Conservation (phyloP, 371 early-diverging fungal genomes). For the Apophysomyces sp. region DNA sequence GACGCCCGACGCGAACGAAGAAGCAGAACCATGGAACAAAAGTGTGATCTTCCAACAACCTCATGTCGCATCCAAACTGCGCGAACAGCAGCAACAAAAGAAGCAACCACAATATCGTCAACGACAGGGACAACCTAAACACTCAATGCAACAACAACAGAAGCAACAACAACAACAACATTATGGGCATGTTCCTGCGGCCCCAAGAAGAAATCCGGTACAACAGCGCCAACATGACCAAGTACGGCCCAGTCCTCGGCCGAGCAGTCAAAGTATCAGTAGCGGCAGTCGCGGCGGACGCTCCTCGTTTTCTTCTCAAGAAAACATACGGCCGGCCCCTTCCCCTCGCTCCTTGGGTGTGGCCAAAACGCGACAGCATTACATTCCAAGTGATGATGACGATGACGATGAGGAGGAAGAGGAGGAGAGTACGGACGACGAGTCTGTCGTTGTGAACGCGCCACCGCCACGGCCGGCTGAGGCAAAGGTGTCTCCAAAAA, state of each 20-base stretch:
- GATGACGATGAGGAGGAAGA: background rate
- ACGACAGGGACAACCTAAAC: background rate
- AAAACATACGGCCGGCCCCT: background rate
- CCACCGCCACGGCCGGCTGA: background rate
- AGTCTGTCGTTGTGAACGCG: background rate
- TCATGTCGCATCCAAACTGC: background rate
- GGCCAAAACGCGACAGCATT: background rate
- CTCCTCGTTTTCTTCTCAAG: constrained; percentile 1
- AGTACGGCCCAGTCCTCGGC: background rate
- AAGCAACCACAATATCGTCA: background rate
- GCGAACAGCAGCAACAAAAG: background rate
- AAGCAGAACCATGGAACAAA: background rate
- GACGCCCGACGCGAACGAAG: constrained; percentile 12
- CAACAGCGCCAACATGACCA: background rate
- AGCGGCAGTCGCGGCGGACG: background rate
- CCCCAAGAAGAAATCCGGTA: background rate
- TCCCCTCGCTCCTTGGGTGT: background rate
- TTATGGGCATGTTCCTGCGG: background rate
- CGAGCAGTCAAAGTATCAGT: background rate
- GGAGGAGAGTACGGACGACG: background rate
- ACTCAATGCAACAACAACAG: background rate
- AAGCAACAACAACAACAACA: background rate
- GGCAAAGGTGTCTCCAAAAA: background rate
- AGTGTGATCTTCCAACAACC: background rate
- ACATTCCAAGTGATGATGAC: background rate